phyloP scores from a whole-genome alignment of 2,329 filamentous ascomycete genomes.

The Coniochaeta sp. region DNA sequence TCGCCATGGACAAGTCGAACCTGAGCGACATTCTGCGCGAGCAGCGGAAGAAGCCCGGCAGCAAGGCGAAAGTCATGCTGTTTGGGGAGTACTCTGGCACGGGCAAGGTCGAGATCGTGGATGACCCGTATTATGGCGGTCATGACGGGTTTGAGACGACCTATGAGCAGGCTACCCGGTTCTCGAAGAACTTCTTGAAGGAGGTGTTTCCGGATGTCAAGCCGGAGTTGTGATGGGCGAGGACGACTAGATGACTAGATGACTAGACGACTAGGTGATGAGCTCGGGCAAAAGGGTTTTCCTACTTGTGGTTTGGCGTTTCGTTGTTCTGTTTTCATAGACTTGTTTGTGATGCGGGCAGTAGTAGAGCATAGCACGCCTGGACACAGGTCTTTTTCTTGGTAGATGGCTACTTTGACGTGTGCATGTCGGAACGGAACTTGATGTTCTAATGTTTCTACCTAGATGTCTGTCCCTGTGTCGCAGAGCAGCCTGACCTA shows the following conservation, averaged over 20 bases:
- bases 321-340: background rate
- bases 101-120: slow-evolving; percentile 60
- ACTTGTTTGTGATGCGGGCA: background rate
- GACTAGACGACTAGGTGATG: background rate
- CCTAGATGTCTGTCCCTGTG: too few relatives aligned
- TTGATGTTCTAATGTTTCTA: too few relatives aligned
- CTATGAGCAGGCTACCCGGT: slow-evolving; percentile 76
- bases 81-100: slow-evolving; percentile 77
- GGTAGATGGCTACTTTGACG: too few relatives aligned
- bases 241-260: background rate
- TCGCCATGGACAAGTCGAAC: slow-evolving; percentile 89
- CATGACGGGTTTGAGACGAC: slow-evolving; percentile 72
- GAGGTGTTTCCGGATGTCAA: slow-evolving; percentile 39
- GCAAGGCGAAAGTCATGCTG: slow-evolving; percentile 63
- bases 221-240: background rate
- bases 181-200: slow-evolving; percentile 68
- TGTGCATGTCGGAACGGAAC: too few relatives aligned
- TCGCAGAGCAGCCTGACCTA: too few relatives aligned
- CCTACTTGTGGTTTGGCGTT: background rate
- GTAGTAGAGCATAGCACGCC: background rate
- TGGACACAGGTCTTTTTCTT: background rate
- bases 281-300: background rate
- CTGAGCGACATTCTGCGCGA: slow-evolving; percentile 59
- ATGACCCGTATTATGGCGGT: slow-evolving; percentile 92
- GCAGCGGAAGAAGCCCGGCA: slow-evolving; percentile 47